These are phyloP conservation scores for Fonsecaea erecta DNA, from an alignment of 2,329 filamentous ascomycete genomes.

Conservation along the genomic window DNA sequence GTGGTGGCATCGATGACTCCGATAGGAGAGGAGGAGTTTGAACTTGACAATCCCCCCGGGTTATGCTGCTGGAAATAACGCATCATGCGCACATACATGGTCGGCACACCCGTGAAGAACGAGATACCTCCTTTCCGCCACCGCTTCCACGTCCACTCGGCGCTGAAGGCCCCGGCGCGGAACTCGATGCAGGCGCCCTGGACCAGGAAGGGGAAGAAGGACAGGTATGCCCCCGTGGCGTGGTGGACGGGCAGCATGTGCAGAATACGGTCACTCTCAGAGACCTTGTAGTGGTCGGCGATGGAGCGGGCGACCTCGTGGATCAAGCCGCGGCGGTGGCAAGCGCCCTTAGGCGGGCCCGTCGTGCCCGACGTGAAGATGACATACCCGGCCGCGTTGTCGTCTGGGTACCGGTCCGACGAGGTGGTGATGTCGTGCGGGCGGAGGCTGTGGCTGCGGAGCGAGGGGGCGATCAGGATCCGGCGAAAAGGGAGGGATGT, in stretches of 20 bases:
- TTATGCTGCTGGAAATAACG: constrained; percentile 44
- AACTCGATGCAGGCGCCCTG: constrained; percentile 48
- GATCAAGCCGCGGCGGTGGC: constrained; percentile 40
- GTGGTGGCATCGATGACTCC: constrained; percentile 41
- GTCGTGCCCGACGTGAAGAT: constrained; percentile 65
- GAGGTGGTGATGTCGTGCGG: constrained; percentile 35
- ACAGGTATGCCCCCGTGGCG: constrained; percentile 37
- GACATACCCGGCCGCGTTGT: constrained; percentile 53
- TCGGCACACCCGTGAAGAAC: constrained; percentile 47
- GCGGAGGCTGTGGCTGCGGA: neutral
- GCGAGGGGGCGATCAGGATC: neutral
- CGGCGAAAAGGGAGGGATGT: neutral
- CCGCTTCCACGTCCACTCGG: constrained; percentile 45
- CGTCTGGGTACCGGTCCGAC: constrained; percentile 36
- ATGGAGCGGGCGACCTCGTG: constrained; percentile 37
- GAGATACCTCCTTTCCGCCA: constrained; percentile 40
- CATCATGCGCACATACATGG: constrained; percentile 48
- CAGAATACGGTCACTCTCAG: constrained; percentile 41
- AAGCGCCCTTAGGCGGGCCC: constrained; percentile 63
- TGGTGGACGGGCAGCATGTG: constrained; percentile 42
- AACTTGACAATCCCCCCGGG: neutral
- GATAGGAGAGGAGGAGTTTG: constrained; percentile 22
- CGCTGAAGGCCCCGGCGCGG: constrained; percentile 45
- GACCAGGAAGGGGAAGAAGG: constrained; percentile 43
- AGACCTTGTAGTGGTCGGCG: constrained; percentile 40